Evolutionary conservation across 2,329 filamentous ascomycete genomes (phyloP).

Genomic region (Rhinocladiella mackenziei): DNA sequence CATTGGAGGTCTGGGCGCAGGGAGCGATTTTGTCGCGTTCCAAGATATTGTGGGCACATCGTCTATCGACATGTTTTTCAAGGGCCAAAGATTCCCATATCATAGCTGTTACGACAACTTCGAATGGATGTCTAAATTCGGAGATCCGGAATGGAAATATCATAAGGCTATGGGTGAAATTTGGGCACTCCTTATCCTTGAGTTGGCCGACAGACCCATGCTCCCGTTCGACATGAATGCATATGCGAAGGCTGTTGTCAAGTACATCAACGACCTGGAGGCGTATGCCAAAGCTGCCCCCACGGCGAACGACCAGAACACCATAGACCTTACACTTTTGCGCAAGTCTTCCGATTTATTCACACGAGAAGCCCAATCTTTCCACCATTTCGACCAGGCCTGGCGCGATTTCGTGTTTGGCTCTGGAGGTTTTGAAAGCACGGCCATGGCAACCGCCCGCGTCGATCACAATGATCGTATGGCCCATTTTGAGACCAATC

Average conservation of each 20-base stretch:
- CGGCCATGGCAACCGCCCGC: constrained; percentile 63
- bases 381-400: constrained; percentile 68
- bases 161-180: constrained; percentile 76
- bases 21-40: constrained; percentile 83
- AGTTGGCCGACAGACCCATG: constrained; percentile 75
- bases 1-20: constrained; percentile 67
- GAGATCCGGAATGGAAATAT: constrained; percentile 78
- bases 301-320: constrained; percentile 28
- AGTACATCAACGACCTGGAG: constrained; percentile 64
- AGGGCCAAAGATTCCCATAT: constrained; percentile 62
- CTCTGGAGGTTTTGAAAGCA: constrained; percentile 71
- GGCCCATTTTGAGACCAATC: constrained; percentile 72
- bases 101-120: constrained; percentile 88
- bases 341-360: constrained; percentile 61
- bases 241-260: constrained; percentile 64
- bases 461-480: constrained; percentile 74
- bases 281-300: constrained; percentile 56
- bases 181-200: constrained; percentile 75
- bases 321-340: constrained; percentile 56
- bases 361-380: constrained; percentile 57
- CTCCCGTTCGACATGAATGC: constrained; percentile 74
- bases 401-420: constrained; percentile 73
- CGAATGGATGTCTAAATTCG: constrained; percentile 74
- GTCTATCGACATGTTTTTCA: constrained; percentile 79
- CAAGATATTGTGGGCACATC: constrained; percentile 87